These are phyloP conservation scores for Lagerstroemia speciosa DNA, from an alignment of 345 rosid genomes.

Conservation along the genomic window DNA sequence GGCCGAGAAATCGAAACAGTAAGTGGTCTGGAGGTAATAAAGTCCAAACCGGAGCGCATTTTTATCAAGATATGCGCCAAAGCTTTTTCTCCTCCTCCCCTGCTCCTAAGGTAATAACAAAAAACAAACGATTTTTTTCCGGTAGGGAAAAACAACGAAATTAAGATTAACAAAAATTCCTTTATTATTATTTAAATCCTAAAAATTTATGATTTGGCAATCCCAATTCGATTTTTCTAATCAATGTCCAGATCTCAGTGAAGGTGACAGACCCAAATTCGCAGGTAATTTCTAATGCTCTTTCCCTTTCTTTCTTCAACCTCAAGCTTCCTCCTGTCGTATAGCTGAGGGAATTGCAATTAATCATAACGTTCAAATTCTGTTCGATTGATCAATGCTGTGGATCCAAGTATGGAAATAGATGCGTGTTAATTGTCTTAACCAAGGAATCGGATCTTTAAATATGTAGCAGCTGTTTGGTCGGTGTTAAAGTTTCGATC, in stretches of 20 bases:
- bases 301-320: background rate
- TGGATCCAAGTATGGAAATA: too few relatives aligned
- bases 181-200: background rate
- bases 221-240: background rate
- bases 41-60: background rate
- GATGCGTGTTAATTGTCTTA: background rate
- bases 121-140: too few relatives aligned
- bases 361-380: too few relatives aligned
- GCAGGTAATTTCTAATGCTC: conserved; percentile 9
- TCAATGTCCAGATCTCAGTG: conserved; percentile 6
- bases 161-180: background rate
- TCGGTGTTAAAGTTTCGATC: background rate
- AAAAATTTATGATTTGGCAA: background rate
- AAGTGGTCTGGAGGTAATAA: background rate
- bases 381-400: too few relatives aligned
- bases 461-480: background rate
- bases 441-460: background rate
- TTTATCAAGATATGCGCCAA: background rate
- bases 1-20: background rate
- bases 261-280: conserved; percentile 7
- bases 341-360: too few relatives aligned
- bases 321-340: background rate
- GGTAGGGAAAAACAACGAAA: background rate
- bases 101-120: background rate
- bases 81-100: background rate